Evolutionary conservation across 441 rosid genomes (phyloP), one percentile per base, ranked within the genome.

Genomic region (Mallotus japonicus): DNA sequence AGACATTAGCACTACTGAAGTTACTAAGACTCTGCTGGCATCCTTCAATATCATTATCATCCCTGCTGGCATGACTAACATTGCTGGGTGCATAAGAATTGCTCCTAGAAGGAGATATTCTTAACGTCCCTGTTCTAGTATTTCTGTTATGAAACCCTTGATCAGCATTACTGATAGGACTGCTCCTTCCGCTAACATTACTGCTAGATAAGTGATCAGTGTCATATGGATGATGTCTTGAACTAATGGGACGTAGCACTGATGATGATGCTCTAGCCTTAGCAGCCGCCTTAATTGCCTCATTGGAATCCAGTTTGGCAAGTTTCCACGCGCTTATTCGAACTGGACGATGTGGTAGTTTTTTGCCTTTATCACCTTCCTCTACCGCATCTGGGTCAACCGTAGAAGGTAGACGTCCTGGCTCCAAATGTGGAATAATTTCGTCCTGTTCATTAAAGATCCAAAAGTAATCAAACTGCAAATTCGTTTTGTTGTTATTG

Each of bases 321-420:
- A 92, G 92, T 75, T 89, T 90, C 99, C 97, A 92, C 9, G 97
- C 97, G 60, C 96, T 94, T 81, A 94, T 90, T 82, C 92, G 87
- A 62, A 90, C 92, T 61, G 84, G 97, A 69, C 86, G 93, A 72
- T 82, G 97, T 34, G 92, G 87, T 73, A 85, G 70, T 78, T 66
- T 89, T 78, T 87, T 90, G 19, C 87, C 89, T 69, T 80, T 84
- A 51, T 90, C 88, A 28, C 77, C 69, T 77, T 77, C 84, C 59
- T 79, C 83, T 28, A 78, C 24, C 5, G 83, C 62, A 72, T 94
- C 97, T 0, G 94, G 97, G 73, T 94, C 99, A 37, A 92, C 88
- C 5, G 91, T 90, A 34, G 98, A 92, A 53, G 95, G 90, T 34
- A 83, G 67, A 40, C 88, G 89, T 72, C 97, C 92, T 22, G 90